Evolutionary conservation across 768 basidiomycete species (phyloP), one percentile per base, ranked within the genome.

Genomic region (Suillus fuscotomentosus): DNA sequence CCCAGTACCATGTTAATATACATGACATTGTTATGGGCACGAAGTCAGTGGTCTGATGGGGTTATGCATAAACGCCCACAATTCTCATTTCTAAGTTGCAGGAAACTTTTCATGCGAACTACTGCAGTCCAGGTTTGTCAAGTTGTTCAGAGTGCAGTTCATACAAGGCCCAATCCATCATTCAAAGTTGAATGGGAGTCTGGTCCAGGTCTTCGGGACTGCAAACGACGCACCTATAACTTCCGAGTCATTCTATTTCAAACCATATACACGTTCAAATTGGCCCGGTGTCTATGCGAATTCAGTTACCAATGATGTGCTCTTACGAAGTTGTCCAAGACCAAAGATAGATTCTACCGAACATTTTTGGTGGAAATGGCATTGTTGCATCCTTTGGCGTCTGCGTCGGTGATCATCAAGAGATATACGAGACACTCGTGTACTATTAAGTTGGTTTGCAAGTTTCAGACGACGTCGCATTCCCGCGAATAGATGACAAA

Each of bases 101-200:
- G 91, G 72, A 89, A 91, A 69, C 89, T 90, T 10, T 89, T 90
- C 86, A 85, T 86, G 80, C 84, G 89, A 24, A 87, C 56, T 91
- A 27, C 22, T 50, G n/a, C n/a, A 11, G 22, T 48, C 47, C 20
- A 10, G 88, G 87, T 75, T 82, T 0, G 81, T 81, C 24, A 87
- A 51, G 10, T 88, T 17, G 81, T 84, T 14, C 77, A 86, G 63
- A 82, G 90, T 2, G 83, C 86, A 77, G 79, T 1, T 89, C 80
- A 61, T 89, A 91, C 70, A 86, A 84, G 20, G 71, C 89, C 10
- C 88, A 82, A 70, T 90, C 89, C n/a, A 15, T 0, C 68, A 90
- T 22, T 2, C n/a, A 47, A 10, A 47, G 47, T 47, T 24, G 22
- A 48, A 48, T 5, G 47, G 22, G 22, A 22, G 13, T 24, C 22